phyloP scores from a whole-genome alignment of 1,139 yeast species.

The Wickerhamomyces sp. region DNA sequence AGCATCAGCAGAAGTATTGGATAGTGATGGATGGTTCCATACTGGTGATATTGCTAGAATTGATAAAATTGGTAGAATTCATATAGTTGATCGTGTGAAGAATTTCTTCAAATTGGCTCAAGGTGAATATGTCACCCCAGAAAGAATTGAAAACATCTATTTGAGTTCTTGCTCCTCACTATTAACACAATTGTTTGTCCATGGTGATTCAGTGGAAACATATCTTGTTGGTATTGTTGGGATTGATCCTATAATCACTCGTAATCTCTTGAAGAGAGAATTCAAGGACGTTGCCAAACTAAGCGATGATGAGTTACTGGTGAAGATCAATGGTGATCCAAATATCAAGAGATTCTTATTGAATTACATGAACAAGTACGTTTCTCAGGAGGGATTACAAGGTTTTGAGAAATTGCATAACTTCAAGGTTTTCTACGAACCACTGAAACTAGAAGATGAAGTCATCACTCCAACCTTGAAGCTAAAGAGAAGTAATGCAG shows the following conservation, averaged over 20 bases:
- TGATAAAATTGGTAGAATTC: constrained; percentile 48
- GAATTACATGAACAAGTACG: constrained; percentile 24
- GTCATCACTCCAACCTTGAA: constrained; percentile 74
- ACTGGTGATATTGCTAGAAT: constrained; percentile 73
- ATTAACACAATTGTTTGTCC: constrained; percentile 53
- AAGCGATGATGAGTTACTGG: constrained; percentile 19
- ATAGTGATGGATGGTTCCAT: constrained; percentile 67
- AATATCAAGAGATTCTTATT: constrained; percentile 23
- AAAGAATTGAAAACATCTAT: constrained; percentile 64
- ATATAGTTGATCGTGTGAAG: constrained; percentile 70
- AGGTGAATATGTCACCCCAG: constrained; percentile 81
- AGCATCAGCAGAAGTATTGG: constrained; percentile 49
- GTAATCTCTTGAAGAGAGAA: constrained; percentile 14
- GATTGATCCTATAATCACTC: constrained; percentile 41
- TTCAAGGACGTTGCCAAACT: neutral
- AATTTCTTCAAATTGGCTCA: constrained; percentile 78
- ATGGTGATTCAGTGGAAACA: constrained; percentile 62
- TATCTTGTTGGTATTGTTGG: constrained; percentile 64
- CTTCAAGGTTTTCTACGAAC: constrained; percentile 54
- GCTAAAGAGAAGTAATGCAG: constrained; percentile 59
- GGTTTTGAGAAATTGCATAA: constrained; percentile 66
- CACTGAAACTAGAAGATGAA: constrained; percentile 58
- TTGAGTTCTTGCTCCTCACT: constrained; percentile 39
- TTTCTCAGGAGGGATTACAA: constrained; percentile 27
- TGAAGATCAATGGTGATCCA: constrained; percentile 23